A percentile compares a stretch with the other conserved stretches of the same genome.
Evolutionary conservation across 1,139 yeast genomes (phyloP).

Genomic region (Sugiyamaella japonica): DNA sequence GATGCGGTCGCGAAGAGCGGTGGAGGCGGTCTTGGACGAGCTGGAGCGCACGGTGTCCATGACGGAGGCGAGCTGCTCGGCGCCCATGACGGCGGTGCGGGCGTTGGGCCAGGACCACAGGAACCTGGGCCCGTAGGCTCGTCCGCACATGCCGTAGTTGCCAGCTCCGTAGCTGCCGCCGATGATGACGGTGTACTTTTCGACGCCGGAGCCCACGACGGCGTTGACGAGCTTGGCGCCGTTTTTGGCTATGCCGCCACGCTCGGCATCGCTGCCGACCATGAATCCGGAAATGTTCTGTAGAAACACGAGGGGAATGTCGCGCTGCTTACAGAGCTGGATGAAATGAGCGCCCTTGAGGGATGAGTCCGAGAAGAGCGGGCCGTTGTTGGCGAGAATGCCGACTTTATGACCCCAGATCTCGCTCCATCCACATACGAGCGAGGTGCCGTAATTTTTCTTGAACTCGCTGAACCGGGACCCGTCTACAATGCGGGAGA

Average conservation of each 20-base stretch:
- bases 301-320: conserved; percentile 39
- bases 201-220: conserved; percentile 41
- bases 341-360: conserved; percentile 42
- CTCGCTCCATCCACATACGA: conserved; percentile 39
- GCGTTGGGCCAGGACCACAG: conserved; percentile 43
- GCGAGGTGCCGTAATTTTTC: conserved; percentile 38
- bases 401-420: conserved; percentile 41
- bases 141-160: conserved; percentile 43
- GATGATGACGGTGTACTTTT: conserved; percentile 39
- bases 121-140: conserved; percentile 42
- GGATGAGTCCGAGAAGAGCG: conserved; percentile 40
- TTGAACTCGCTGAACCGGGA: conserved; percentile 40
- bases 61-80: conserved; percentile 41
- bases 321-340: conserved; percentile 40
- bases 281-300: conserved; percentile 42
- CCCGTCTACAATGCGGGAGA: conserved; percentile 41
- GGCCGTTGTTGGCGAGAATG: conserved; percentile 42
- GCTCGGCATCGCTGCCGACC: conserved; percentile 43
- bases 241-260: conserved; percentile 42
- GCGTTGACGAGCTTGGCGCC: conserved; percentile 43
- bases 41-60: conserved; percentile 38
- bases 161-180: conserved; percentile 44
- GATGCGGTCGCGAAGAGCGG: conserved; percentile 35
- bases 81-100: conserved; percentile 42
- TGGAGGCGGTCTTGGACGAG: conserved; percentile 28